Evolutionary conservation across 1,284 basidiomycete genomes (phyloP).

Genomic region (Ustilago loliicola): DNA sequence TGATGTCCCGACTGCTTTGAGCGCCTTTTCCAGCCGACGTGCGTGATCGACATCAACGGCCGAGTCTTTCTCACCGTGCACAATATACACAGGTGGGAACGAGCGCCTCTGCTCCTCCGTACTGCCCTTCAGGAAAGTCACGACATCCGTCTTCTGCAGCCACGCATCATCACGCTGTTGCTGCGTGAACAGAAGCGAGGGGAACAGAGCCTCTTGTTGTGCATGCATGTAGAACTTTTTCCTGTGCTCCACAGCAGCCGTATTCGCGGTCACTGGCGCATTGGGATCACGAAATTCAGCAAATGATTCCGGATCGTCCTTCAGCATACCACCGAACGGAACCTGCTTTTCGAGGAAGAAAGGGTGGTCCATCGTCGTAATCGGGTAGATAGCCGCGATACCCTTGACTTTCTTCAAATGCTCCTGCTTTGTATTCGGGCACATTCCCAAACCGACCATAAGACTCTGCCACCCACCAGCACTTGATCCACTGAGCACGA

Average conservation of each 20-base stretch:
- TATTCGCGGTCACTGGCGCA: constrained; percentile 38
- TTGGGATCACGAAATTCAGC: constrained; percentile 44
- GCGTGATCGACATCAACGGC: constrained; percentile 58
- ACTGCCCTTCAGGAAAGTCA: constrained; percentile 23
- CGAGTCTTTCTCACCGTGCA: constrained; percentile 54
- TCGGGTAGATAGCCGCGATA: constrained; percentile 53
- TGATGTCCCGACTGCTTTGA: constrained; percentile 25
- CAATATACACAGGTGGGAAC: constrained; percentile 51
- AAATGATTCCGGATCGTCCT: constrained; percentile 36
- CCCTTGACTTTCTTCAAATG: constrained; percentile 37
- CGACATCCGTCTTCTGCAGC: constrained; percentile 47
- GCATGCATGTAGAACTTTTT: constrained; percentile 56
- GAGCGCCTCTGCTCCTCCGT: constrained; percentile 27
- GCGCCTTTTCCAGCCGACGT: constrained; percentile 32
- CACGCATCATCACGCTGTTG: constrained; percentile 43
- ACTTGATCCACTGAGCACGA: constrained; percentile 49
- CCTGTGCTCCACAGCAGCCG: constrained; percentile 31
- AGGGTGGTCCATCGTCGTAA: constrained; percentile 51
- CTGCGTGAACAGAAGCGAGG: constrained; percentile 41
- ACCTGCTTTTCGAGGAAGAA: constrained; percentile 54
- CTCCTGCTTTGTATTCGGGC: constrained; percentile 22
- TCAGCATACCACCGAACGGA: constrained; percentile 34
- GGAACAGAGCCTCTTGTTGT: constrained; percentile 52
- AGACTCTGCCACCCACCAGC: constrained; percentile 55
- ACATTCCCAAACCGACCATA: constrained; percentile 57